Percentiles rank a stretch among this genome's conserved stretches.
phyloP scores from a whole-genome alignment of 257 asterid species.

The Eustoma russellianum region DNA sequence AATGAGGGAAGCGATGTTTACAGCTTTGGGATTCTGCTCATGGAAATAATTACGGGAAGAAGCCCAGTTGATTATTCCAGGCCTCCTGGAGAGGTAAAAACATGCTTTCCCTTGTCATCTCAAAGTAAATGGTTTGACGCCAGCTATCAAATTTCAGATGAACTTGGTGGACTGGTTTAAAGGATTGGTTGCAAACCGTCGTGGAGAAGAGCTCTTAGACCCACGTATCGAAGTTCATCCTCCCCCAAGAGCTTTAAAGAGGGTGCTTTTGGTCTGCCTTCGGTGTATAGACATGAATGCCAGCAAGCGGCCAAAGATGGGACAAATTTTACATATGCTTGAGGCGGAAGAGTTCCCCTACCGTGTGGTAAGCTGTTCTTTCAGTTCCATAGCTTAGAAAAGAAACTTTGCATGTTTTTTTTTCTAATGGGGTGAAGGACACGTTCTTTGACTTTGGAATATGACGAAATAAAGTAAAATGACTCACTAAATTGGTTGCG shows the following conservation, averaged over 20 bases:
- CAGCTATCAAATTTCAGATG: slow-evolving; percentile 49
- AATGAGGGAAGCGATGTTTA: slow-evolving; percentile 90
- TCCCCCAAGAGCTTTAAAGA: slow-evolving; percentile 68
- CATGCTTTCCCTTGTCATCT: background rate
- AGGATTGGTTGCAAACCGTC: slow-evolving; percentile 79
- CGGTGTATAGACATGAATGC: slow-evolving; percentile 88
- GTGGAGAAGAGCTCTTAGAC: slow-evolving; percentile 74
- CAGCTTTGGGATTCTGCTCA: slow-evolving; percentile 90
- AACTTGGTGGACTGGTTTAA: slow-evolving; percentile 96
- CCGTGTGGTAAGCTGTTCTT: slow-evolving; percentile 46
- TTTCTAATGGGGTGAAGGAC: too few species aligned
- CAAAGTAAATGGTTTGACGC: background rate
- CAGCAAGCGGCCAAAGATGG: slow-evolving; percentile 94
- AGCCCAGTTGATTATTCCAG: slow-evolving; percentile 87
- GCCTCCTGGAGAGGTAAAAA: slow-evolving; percentile 82
- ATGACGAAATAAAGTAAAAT: too few species aligned
- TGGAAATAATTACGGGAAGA: slow-evolving; percentile 88
- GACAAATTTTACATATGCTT: slow-evolving; percentile 95
- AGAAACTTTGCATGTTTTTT: too few species aligned
- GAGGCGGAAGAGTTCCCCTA: slow-evolving; percentile 88
- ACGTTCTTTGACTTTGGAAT: too few species aligned
- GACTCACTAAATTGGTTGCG: too few species aligned
- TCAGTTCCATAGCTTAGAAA: too few species aligned
- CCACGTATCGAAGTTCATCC: slow-evolving; percentile 66
- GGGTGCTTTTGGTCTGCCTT: slow-evolving; percentile 69